Conservation (phyloP, 257 asterid genomes). For the Solanum pinnatisectum region DNA sequence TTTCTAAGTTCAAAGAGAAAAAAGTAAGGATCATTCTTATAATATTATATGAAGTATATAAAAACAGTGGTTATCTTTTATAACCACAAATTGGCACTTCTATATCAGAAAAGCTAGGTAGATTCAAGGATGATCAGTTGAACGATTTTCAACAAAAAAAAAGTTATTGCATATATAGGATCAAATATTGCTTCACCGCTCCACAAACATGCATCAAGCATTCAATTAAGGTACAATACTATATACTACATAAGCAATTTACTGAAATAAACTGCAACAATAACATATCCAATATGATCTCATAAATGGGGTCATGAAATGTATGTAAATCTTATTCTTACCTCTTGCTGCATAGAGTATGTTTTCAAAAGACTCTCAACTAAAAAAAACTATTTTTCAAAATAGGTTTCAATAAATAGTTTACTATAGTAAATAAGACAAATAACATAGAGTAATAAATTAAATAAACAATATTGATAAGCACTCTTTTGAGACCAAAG, state of each 20-base stretch:
- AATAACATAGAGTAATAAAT: neutral
- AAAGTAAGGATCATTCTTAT: neutral
- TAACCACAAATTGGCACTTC: neutral
- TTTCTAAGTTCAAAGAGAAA: neutral
- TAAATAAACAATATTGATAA: neutral
- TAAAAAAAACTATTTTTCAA: neutral
- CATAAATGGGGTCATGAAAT: too few species aligned
- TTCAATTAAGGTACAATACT: neutral
- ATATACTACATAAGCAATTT: neutral
- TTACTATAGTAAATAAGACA: neutral
- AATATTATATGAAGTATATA: neutral
- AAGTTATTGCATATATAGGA: neutral
- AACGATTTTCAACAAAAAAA: neutral
- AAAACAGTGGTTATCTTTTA: too few species aligned
- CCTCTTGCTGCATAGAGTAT: fast-evolving
- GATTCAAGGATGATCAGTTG: neutral
- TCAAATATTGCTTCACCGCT: neutral
- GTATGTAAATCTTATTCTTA: neutral
- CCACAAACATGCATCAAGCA: neutral
- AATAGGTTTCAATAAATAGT: neutral
- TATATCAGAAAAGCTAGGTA: fast-evolving
- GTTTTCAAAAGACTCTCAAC: neutral
- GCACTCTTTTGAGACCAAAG: neutral
- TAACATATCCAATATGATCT: too few species aligned
- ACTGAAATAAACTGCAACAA: neutral